phyloP scores from a whole-genome alignment of 108 stramenopile genomes.

The Schizochytrium sp. region DNA sequence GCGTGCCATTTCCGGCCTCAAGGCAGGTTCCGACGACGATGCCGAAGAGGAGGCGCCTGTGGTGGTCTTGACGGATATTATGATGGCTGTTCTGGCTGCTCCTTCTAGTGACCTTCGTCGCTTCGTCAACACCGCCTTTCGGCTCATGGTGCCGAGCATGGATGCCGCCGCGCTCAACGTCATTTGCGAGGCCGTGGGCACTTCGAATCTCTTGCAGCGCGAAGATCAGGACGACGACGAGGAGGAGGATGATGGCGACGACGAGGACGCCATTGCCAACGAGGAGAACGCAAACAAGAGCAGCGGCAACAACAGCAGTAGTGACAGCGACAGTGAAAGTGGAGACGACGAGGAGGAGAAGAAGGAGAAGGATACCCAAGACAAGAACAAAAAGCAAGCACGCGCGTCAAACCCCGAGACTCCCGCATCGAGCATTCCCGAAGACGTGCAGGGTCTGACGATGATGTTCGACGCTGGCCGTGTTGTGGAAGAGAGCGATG shows the following conservation, averaged over 20 bases:
- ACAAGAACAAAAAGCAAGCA: neutral
- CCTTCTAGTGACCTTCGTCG: neutral
- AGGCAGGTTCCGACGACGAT: too few species aligned
- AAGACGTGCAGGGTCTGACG: neutral
- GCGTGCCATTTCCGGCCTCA: neutral
- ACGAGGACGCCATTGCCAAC: neutral
- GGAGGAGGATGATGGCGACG: neutral
- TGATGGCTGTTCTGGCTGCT: neutral
- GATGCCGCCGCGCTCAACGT: neutral
- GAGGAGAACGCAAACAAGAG: neutral
- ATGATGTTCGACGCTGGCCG: neutral
- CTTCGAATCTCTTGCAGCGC: neutral
- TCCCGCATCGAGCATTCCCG: neutral
- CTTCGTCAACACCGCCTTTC: neutral
- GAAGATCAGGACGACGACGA: neutral
- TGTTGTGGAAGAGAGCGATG: neutral
- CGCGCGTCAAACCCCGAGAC: neutral
- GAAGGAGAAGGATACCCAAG: neutral
- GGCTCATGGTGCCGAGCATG: neutral
- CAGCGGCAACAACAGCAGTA: too few species aligned
- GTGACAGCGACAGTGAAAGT: neutral
- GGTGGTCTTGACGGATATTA: neutral
- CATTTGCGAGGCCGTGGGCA: neutral
- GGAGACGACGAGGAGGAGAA: neutral
- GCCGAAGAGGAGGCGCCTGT: neutral